Base-by-base conservation (phyloP, 139 green algal species). In the Chlamydomonas incerta region DNA sequence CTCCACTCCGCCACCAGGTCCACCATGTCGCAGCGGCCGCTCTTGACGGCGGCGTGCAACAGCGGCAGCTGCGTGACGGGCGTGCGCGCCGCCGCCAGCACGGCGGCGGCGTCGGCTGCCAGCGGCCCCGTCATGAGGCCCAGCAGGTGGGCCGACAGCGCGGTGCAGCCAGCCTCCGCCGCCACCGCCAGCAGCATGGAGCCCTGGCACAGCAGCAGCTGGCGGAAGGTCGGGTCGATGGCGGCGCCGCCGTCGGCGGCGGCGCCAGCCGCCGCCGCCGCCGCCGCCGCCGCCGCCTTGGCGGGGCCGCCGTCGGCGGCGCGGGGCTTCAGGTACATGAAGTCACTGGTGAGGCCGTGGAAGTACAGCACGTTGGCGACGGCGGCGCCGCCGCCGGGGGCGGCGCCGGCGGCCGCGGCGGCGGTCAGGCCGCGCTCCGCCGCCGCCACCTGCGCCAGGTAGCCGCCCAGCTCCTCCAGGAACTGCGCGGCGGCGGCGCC, bases 41-140 rank as follows among this genome's bases (percentile, higher is more conserved):
- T 46, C 77, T 67, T 74, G n/a, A 74, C 77, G 47, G 77, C 77
- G 15, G 77, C 77, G 47, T 84, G 77, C 77, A 84, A 65, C 77
- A 84, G 77, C 66, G 77, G 77, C 46, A 84, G 63, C 63, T 74
- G 63, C 46, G 65, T 74, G n/a, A 74, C 46, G 11, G 77, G 77
- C 46, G 77, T 74, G 65, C 63, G 63, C 24, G 65, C 47, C 14
- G 10, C 58, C 11, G 28, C 63, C 65, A 84, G 63, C 77, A 84
- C 63, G 4, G 63, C 77, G 5, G 34, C 41, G 41, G 67, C 5
- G 24, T 28, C 41, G 17, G 65, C 46, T 47, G 46, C 77, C 21
- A 84, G 37, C 3, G 29, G 31, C 9, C 20, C 55, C 24, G 60
- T 66, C 29, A 84, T 21, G 15, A 67, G 28, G 15, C 37, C 34